phyloP scores from a whole-genome alignment of 441 rosid species.

The Daphne laureola region DNA sequence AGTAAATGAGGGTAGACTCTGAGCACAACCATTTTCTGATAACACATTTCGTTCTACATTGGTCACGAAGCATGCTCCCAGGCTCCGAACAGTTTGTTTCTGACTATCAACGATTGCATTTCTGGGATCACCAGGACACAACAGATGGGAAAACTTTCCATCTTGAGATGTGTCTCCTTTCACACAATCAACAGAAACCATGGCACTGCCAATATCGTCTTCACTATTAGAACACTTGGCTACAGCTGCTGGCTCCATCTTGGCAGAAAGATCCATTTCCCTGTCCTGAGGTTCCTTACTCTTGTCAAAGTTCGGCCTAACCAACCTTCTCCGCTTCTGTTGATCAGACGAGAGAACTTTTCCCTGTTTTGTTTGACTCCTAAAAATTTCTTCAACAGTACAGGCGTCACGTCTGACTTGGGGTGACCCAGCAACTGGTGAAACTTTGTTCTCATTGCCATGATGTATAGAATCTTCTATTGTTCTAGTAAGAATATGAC shows the following conservation, averaged over 20 bases:
- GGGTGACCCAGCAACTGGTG: too few relatives aligned
- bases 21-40: constrained; percentile 5
- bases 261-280: background rate
- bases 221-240: constrained; percentile 7
- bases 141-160: constrained; percentile 1
- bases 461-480: too few relatives aligned
- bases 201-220: background rate
- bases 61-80: background rate
- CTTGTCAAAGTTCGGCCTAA: constrained; percentile 40
- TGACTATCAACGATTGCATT: constrained; percentile 10
- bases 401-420: too few relatives aligned
- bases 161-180: background rate
- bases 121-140: constrained; percentile 5
- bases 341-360: background rate
- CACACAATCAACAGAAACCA: constrained; percentile 7
- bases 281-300: constrained; percentile 15
- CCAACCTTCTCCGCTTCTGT: constrained; percentile 27
- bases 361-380: too few relatives aligned
- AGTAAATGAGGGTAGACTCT: constrained; percentile 6
- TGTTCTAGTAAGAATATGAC: too few relatives aligned
- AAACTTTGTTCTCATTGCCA: too few relatives aligned
- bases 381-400: too few relatives aligned
- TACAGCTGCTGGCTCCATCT: background rate
- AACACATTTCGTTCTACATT: constrained; percentile 16
- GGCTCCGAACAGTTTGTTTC: constrained; percentile 2